Base-by-base conservation (phyloP, 768 basidiomycete genomes). In the Suillus discolor region DNA sequence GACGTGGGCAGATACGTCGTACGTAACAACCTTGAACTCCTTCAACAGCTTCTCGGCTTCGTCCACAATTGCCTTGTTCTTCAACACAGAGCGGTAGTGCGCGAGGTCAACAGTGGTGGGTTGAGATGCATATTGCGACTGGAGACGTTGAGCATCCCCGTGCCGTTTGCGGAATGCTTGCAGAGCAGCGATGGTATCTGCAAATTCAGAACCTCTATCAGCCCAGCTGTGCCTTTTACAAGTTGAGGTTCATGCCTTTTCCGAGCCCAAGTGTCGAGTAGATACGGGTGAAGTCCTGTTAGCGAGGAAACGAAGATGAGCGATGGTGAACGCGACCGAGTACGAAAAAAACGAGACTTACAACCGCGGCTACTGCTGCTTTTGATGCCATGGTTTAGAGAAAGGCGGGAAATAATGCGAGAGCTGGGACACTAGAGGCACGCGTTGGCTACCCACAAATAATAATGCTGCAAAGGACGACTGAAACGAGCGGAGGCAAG, bases 101-200 rank as follows among this genome's bases (percentile, higher is more conserved):
- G 89, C 84, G 73, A 99, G 83, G 82, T 99, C 95, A 74, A 99
- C 84, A 61, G 93, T 90, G 38, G 91, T 91, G 47, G 92, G 89
- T 76, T 91, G 89, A 67, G 82, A 81, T 67, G 84, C 78, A 72
- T 89, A 87, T 73, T 86, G 84, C 62, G 81, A 80, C 51, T 87
- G 77, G 66, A 93, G 81, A 67, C 90, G 89, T 74, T 92, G 90
- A 65, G 97, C 97, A 63, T 98, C 94, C 70, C 82, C 82, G 79
- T 97, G 89, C 66, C 97, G 94, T 80, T 96, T 97, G 80, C 97
- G 93, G 90, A 99, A 99, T 47, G 93, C 91, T 78, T 94, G 93
- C 61, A 99, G 86, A 62, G 94, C 81, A 63, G 93, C 84, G 74
- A 97, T 85, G 71, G 97, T 96, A 83, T 98, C 94, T 95, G 79